phyloP scores from a whole-genome alignment of 768 basidiomycete genomes.

The Lactifluus piperatus region DNA sequence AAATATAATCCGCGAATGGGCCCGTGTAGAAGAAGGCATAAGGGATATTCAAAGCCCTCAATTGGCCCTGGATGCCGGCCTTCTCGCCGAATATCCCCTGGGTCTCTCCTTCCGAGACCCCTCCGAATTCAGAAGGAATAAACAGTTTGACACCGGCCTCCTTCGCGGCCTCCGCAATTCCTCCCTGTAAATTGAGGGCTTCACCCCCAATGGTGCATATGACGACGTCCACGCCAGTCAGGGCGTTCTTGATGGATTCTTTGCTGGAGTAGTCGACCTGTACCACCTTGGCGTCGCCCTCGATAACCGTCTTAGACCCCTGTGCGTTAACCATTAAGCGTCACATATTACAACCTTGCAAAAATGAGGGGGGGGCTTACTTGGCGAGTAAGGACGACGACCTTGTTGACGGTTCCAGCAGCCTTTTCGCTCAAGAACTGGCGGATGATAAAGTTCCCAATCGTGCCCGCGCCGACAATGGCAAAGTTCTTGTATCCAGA shows the following conservation, averaged over 20 bases:
- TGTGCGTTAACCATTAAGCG: neutral
- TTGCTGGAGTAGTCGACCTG: constrained; percentile 10
- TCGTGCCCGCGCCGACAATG: constrained; percentile 14
- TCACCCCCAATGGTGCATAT: constrained; percentile 9
- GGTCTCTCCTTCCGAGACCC: constrained; percentile 1
- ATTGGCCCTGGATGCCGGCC: constrained; percentile 41
- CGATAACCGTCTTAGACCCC: neutral
- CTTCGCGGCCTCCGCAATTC: constrained; percentile 21
- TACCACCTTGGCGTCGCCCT: neutral
- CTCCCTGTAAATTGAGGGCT: constrained; percentile 12
- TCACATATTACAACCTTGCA: neutral
- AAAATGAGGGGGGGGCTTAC: neutral
- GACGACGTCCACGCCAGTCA: constrained; percentile 11
- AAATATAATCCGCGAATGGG: constrained; percentile 11
- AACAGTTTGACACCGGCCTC: constrained; percentile 27
- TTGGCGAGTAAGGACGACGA: constrained; percentile 14
- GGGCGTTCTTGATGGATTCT: constrained; percentile 3
- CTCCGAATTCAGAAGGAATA: too few species aligned
- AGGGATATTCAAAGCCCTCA: constrained; percentile 56
- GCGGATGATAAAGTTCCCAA: constrained; percentile 15
- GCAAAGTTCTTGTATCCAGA: constrained; percentile 17
- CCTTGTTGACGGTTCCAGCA: constrained; percentile 6
- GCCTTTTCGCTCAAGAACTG: constrained; percentile 8
- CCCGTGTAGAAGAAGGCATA: constrained; percentile 32
- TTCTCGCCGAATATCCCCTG: constrained; percentile 46